A percentile compares a stretch with the other conserved stretches of the same genome.
These are phyloP conservation scores for Erodium trifolium DNA, from an alignment of 441 rosid genomes.

Conservation along the genomic window DNA sequence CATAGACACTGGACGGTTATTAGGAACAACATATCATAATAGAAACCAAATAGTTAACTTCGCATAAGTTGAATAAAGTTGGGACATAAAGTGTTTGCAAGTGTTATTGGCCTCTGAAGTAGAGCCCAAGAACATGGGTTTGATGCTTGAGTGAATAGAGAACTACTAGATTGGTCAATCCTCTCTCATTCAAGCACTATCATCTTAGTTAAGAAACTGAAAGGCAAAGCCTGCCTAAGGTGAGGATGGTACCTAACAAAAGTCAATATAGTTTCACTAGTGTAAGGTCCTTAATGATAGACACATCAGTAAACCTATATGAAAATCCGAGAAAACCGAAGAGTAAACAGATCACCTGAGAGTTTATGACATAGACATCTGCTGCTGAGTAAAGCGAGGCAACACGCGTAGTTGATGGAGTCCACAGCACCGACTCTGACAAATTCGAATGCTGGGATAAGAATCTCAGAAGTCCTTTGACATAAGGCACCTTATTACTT, in stretches of 20 bases:
- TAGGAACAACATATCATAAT: neutral
- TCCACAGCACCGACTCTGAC: constrained; percentile 69
- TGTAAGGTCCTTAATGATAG: neutral
- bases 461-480: constrained; percentile 56
- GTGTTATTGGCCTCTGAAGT: neutral
- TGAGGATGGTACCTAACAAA: neutral
- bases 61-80: neutral
- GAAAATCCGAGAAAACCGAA: neutral
- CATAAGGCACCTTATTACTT: constrained; percentile 79
- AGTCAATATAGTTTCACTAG: neutral
- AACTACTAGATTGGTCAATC: neutral
- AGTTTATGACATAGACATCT: constrained; percentile 78
- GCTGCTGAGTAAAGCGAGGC: constrained; percentile 92
- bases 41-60: neutral
- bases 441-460: constrained; percentile 52
- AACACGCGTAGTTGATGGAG: constrained; percentile 74
- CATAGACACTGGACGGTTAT: neutral
- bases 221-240: neutral
- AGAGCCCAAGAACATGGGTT: neutral
- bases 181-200: neutral
- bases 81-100: neutral
- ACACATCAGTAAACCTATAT: neutral
- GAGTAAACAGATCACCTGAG: constrained; percentile 52
- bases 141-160: neutral
- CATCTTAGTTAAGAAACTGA: neutral